Evolutionary conservation across 345 rosid genomes (phyloP).

Genomic region (Combretum micranthum): DNA sequence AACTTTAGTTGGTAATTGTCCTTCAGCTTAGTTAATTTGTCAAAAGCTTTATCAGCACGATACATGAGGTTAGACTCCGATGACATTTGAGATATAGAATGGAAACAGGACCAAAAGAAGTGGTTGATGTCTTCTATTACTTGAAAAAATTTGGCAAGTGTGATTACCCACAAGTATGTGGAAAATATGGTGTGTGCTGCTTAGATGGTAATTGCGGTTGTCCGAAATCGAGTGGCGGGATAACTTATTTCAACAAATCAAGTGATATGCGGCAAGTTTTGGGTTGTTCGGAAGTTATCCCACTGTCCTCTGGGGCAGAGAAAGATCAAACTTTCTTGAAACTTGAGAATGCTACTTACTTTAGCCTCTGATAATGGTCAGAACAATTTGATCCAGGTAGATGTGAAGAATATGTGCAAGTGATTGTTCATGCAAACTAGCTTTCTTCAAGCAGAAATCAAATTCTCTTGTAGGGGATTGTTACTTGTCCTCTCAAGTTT

Average conservation of each 20-base stretch:
- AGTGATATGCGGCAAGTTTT: slow-evolving; percentile 1
- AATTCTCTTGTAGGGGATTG: slow-evolving; percentile 12
- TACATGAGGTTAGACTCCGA: too few relatives aligned
- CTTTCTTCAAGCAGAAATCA: not conserved
- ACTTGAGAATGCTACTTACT: slow-evolving; percentile 6
- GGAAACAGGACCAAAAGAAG: too few relatives aligned
- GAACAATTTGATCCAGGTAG: not conserved
- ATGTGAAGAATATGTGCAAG: slow-evolving; percentile 11
- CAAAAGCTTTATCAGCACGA: too few relatives aligned
- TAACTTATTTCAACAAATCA: slow-evolving; percentile 5
- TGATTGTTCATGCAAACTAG: slow-evolving; percentile 28
- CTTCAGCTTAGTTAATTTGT: too few relatives aligned
- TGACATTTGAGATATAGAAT: too few relatives aligned
- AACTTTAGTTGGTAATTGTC: not conserved
- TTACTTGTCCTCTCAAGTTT: too few relatives aligned
- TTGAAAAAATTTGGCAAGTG: slow-evolving; percentile 1
- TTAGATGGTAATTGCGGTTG: slow-evolving; percentile 6
- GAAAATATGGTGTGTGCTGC: slow-evolving; percentile 5
- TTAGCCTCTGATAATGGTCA: not conserved
- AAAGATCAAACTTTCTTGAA: too few relatives aligned
- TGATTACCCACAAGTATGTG: slow-evolving; percentile 1
- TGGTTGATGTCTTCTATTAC: too few relatives aligned
- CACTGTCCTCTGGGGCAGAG: slow-evolving; percentile 4
- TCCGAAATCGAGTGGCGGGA: slow-evolving; percentile 1
- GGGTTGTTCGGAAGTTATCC: slow-evolving; percentile 5